phyloP scores from a whole-genome alignment of 106 monocot genomes.

The Cymbidium sinense region DNA sequence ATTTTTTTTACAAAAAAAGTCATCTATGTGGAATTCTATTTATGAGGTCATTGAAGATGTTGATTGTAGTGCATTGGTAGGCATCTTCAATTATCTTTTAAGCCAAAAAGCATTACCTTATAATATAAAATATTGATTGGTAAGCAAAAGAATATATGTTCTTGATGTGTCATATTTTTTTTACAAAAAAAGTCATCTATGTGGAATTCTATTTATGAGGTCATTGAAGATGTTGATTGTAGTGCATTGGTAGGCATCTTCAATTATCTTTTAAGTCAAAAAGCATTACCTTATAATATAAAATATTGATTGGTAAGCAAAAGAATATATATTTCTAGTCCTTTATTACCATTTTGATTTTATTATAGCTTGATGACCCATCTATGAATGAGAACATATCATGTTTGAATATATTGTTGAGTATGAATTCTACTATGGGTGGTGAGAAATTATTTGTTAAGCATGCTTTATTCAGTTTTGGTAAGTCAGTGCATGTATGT shows the following conservation, averaged over 20 bases:
- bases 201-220: not conserved
- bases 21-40: not conserved
- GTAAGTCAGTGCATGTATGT: not conserved
- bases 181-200: not conserved
- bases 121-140: not conserved
- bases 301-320: not conserved
- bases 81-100: not conserved
- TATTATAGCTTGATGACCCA: not conserved
- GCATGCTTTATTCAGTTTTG: not conserved
- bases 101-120: not conserved
- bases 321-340: not conserved
- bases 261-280: not conserved
- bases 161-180: not conserved
- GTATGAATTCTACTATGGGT: not conserved
- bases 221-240: not conserved
- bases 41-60: not conserved
- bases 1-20: not conserved
- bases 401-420: not conserved
- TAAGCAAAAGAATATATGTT: no score
- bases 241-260: not conserved
- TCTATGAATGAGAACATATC: not conserved
- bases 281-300: not conserved
- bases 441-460: not conserved
- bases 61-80: not conserved
- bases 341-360: not conserved